Base-by-base conservation (phyloP, 2,329 filamentous ascomycete genomes). In the Teratosphaeria nubilosa region DNA sequence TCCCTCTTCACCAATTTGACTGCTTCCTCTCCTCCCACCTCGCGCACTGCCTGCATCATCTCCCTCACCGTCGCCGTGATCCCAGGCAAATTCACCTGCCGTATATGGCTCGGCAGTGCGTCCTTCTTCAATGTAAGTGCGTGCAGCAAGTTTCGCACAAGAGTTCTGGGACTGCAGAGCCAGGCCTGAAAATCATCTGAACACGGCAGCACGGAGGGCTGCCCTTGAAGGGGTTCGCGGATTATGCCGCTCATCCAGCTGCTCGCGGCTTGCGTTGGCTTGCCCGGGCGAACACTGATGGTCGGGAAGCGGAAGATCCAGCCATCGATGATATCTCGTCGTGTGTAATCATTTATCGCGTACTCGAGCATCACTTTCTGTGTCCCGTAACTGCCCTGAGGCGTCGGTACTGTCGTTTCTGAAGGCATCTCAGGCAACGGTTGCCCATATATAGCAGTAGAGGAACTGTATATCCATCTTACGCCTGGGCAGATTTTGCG, bases 31-130 rank as follows among this genome's bases (percentile, higher is more conserved):
- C 81, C 82, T 5, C 78, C 81, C 1, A 84, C 79, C 61, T 77
- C 77, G 59, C 76, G 77, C 66, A 84, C 64, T 1, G 80, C 80
- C 61, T 82, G 74, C 66, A 84, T 69, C 74, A 84, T 84, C 58
- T 82, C 77, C 58, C 75, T 76, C 37, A 83, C 78, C 2, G 77
- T 82, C 5, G 80, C 79, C 51, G 76, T 77, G 55, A 77, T 77
- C 1, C 82, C 82, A 0, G 82, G 82, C 53, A 84, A 67, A 68
- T 80, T 78, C 0, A 82, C 77, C 57, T 80, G 76, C 45, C 80
- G 75, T 57, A 77, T 77, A 54, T 80, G 77, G 3, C 61, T 25
- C 37, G 73, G 72, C 70, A 83, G 79, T 27, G 73, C 75, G 63
- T 81, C 80, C 32, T 70, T 74, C 2, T 77, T 75, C 24, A 84